Evolutionary conservation across 257 asterid species (phyloP).

Genomic region (Misopates orontium): DNA sequence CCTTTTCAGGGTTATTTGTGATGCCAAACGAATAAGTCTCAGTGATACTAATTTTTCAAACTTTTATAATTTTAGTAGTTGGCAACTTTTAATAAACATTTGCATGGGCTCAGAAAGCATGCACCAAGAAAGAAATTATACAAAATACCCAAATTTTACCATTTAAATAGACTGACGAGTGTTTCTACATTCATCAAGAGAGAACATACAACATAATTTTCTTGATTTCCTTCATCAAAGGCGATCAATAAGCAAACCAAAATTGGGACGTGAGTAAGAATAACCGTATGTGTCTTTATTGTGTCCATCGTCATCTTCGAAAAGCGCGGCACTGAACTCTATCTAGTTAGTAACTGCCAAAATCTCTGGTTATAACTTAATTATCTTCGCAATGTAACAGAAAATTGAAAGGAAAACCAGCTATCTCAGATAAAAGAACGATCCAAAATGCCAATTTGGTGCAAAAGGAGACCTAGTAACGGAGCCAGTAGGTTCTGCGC

Average conservation of each 20-base stretch:
- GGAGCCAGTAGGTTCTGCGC: constrained; percentile 98
- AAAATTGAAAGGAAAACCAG: background rate
- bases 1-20: too few relatives aligned
- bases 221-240: background rate
- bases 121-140: background rate
- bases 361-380: constrained; percentile 30
- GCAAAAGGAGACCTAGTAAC: constrained; percentile 78
- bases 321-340: background rate
- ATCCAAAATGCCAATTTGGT: constrained; percentile 22
- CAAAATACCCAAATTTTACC: background rate
- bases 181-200: background rate
- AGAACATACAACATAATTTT: constrained; percentile 17
- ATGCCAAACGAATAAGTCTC: too few relatives aligned
- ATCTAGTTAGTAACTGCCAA: constrained; percentile 3
- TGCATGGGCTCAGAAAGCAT: background rate
- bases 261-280: background rate
- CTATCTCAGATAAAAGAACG: too few relatives aligned
- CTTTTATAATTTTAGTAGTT: too few relatives aligned
- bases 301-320: background rate
- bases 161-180: too few relatives aligned
- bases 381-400: constrained; percentile 42
- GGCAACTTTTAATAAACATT: too few relatives aligned
- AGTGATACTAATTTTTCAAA: too few relatives aligned
- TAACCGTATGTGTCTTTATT: background rate
- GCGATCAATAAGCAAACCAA: background rate